A percentile compares a stretch with the other conserved stretches of the same genome.
Conservation (phyloP, 768 basidiomycete genomes). For the Fomitopsis serialis region DNA sequence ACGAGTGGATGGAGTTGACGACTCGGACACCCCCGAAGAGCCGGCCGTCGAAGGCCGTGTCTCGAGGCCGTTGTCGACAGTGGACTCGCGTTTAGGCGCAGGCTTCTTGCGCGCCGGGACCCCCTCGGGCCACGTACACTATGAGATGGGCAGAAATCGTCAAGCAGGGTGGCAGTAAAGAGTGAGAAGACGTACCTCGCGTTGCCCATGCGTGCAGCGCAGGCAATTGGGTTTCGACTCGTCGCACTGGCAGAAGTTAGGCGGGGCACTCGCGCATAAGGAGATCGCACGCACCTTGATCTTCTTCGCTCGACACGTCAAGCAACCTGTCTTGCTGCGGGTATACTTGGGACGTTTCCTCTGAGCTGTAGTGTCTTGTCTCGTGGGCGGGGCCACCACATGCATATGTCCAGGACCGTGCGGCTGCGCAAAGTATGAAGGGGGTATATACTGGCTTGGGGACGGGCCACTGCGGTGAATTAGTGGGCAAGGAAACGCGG, state of each 20-base stretch:
- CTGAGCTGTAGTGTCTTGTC: constrained; percentile 45
- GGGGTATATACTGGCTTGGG: constrained; percentile 20
- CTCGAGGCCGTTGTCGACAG: constrained; percentile 41
- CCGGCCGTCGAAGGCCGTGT: constrained; percentile 71
- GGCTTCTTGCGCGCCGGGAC: constrained; percentile 70
- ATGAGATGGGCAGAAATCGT: not conserved
- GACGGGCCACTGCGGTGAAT: constrained; percentile 17
- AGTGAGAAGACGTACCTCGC: constrained; percentile 51
- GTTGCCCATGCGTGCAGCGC: constrained; percentile 80
- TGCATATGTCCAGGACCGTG: constrained; percentile 43
- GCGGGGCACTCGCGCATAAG: not conserved
- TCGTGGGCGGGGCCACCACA: constrained; percentile 41
- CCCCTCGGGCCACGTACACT: constrained; percentile 83
- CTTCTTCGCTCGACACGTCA: constrained; percentile 92
- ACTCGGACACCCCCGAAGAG: constrained; percentile 66
- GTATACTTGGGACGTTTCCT: constrained; percentile 91
- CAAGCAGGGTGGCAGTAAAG: not conserved
- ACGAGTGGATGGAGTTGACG: constrained; percentile 67
- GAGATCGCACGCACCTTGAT: constrained; percentile 67
- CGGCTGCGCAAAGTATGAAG: constrained; percentile 17
- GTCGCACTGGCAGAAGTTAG: constrained; percentile 58
- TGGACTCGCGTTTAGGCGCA: constrained; percentile 37
- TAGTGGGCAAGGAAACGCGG: constrained; percentile 1
- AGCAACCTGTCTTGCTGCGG: constrained; percentile 89
- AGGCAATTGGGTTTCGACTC: constrained; percentile 85